phyloP scores from a whole-genome alignment of 441 rosid genomes.

The Pelargonium citronellum region DNA sequence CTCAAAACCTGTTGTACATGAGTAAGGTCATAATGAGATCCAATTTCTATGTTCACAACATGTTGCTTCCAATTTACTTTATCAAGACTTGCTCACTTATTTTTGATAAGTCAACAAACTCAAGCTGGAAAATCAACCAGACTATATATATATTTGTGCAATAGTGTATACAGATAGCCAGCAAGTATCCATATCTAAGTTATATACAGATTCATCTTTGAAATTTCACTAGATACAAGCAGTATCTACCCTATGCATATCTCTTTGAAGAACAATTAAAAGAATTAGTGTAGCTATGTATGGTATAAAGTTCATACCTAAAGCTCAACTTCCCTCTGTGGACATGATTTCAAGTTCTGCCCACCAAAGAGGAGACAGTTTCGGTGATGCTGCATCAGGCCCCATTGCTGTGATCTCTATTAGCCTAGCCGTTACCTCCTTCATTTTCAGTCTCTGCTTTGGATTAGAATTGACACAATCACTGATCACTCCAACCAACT shows the following conservation, averaged over 20 bases:
- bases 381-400: constrained; percentile 67
- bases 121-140: constrained; percentile 1
- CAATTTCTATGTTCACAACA: background rate
- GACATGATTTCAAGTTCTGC: constrained; percentile 87
- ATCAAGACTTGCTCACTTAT: background rate
- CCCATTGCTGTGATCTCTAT: constrained; percentile 61
- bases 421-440: constrained; percentile 47
- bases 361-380: constrained; percentile 87
- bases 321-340: constrained; percentile 39
- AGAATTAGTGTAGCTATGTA: background rate
- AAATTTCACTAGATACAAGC: background rate
- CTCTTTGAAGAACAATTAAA: constrained; percentile 15
- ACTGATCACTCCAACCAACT: constrained; percentile 52
- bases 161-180: background rate
- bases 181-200: constrained; percentile 6
- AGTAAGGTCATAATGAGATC: constrained; percentile 16
- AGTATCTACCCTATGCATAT: constrained; percentile 14
- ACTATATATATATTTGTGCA: background rate
- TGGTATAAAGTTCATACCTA: constrained; percentile 9
- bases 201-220: constrained; percentile 24
- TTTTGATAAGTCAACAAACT: constrained; percentile 5
- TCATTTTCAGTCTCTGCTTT: constrained; percentile 52
- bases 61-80: background rate
- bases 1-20: constrained; percentile 22
- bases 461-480: constrained; percentile 59